Evolutionary conservation across 2,329 filamentous ascomycete genomes (phyloP), one percentile per base, ranked within the genome.

Genomic region (Diplodia corticola): DNA sequence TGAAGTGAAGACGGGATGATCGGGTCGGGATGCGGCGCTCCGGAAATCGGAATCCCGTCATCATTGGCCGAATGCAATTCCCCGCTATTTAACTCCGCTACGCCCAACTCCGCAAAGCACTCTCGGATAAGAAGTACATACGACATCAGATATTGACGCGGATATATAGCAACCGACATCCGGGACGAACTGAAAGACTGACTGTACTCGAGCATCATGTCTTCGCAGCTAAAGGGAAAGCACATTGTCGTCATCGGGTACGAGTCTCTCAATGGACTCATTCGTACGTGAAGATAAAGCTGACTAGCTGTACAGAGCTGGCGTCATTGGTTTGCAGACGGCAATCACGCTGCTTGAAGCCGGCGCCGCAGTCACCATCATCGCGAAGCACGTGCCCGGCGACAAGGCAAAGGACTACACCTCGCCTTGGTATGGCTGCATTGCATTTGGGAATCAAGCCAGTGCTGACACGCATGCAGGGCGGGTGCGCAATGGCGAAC

Each of bases 401-500:
- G 79, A 81, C 66, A 67, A 71, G 64, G 77, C 74, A 72, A 75
- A 77, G 57, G 74, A 80, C 28, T 82, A 82, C 67, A 78, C 80
- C 4, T 81, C 80, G 20, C 78, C 79, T 53, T 81, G 80, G 80
- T 80, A 71, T 30, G 37, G 28, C 71, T 66, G 44, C 20, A 24
- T 48, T 15, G 7, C 10, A 35, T 13, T 46, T 5, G 24, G 22
- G 33, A 13, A 7, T 44, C 3, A 4, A 4, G 0, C 4, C 24
- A 12, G 4, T 48, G 22, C 26, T 65, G 46, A 65, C 40, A 67
- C n/a, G n/a, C 10, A 5, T 12, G 63, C 40, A 81, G 80, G 79
- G 82, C 82, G 1, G 82, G 82, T 4, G 82, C 79, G 1, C 79
- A 83, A 64, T 84, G 81, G 81, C 76, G 80, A 40, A 78, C 80